phyloP scores from a whole-genome alignment of 2,329 filamentous ascomycete genomes.

The Tolypocladium capitatum region DNA sequence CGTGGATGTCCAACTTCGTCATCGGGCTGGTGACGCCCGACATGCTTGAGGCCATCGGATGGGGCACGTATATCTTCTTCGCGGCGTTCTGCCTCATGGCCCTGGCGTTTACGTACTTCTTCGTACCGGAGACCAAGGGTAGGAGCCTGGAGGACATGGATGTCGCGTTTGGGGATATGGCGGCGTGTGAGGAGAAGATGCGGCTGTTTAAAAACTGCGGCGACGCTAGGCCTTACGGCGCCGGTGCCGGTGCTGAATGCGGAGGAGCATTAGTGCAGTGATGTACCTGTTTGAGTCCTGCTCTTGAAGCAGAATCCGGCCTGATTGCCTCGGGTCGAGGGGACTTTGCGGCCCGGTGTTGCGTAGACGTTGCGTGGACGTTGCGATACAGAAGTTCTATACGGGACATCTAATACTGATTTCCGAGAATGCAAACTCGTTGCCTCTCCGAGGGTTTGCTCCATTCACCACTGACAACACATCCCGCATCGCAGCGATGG shows the following conservation, averaged over 20 bases:
- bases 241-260: constrained; percentile 6
- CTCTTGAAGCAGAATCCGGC: too few species aligned
- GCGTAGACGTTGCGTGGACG: too few species aligned
- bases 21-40: constrained; percentile 24
- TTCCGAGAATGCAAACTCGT: background rate
- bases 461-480: background rate
- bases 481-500: background rate
- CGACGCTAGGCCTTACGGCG: constrained; percentile 12
- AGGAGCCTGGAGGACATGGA: constrained; percentile 45
- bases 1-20: constrained; percentile 24
- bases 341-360: background rate
- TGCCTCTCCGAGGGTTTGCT: background rate
- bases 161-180: constrained; percentile 25
- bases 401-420: background rate
- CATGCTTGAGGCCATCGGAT: constrained; percentile 38
- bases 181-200: constrained; percentile 20
- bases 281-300: background rate
- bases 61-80: constrained; percentile 48
- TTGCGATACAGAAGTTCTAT: background rate
- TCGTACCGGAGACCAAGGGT: constrained; percentile 46
- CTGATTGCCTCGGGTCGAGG: background rate
- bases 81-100: constrained; percentile 37
- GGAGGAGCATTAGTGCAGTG: background rate
- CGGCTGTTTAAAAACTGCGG: constrained; percentile 12
- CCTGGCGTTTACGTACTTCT: constrained; percentile 36